A percentile compares a stretch with the other conserved stretches of the same genome.
Evolutionary conservation across 257 asterid species (phyloP).

Genomic region (Ligustrum vulgare): DNA sequence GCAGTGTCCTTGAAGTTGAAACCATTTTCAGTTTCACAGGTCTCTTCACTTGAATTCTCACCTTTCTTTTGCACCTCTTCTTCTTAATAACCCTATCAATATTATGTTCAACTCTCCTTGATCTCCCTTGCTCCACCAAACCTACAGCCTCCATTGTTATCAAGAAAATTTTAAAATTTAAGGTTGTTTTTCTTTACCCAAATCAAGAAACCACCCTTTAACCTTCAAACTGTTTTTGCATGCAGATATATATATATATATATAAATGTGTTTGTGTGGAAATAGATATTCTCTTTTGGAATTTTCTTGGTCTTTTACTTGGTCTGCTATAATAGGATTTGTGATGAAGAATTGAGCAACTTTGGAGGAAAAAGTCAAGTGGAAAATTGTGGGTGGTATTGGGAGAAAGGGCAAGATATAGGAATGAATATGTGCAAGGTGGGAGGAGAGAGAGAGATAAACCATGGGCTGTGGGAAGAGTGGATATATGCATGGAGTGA

Average conservation of each 20-base stretch:
- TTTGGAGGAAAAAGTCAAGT: constrained; percentile 5
- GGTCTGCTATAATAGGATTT: not conserved
- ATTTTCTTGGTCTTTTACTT: constrained; percentile 8
- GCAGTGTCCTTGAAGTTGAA: constrained; percentile 41
- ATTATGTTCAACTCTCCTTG: constrained; percentile 24
- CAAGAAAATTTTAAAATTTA: not conserved
- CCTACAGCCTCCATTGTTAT: constrained; percentile 39
- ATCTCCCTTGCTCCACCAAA: constrained; percentile 27
- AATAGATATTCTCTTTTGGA: not conserved
- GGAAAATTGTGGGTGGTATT: constrained; percentile 22
- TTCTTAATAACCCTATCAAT: constrained; percentile 30
- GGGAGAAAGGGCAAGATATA: constrained; percentile 10
- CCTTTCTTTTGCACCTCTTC: constrained; percentile 39
- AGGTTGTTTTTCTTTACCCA: no score
- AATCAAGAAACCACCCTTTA: not conserved
- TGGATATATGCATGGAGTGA: not conserved
- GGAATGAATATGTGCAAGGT: not conserved
- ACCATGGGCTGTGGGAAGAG: constrained; percentile 50
- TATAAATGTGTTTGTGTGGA: not conserved
- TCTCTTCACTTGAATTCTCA: constrained; percentile 31
- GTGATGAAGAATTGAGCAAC: not conserved
- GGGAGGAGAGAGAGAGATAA: constrained; percentile 22
- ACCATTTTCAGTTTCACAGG: constrained; percentile 22
- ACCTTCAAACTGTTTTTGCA: constrained; percentile 8
- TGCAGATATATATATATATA: not conserved